Base-by-base conservation (phyloP, 2,329 filamentous ascomycete genomes). In the Penicillium italicum region DNA sequence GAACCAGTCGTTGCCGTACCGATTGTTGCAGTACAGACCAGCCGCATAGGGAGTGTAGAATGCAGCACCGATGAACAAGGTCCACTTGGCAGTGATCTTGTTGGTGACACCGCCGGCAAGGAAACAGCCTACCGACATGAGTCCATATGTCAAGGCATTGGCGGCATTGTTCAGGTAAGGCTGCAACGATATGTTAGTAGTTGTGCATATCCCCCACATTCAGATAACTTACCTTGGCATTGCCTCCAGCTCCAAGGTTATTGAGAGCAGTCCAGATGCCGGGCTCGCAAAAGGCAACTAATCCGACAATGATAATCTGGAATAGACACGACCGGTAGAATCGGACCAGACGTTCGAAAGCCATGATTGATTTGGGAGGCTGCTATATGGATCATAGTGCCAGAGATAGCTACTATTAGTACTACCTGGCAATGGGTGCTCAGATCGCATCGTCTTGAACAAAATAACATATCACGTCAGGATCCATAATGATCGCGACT, bases 101-200 rank as follows among this genome's bases (percentile, higher is more conserved):
- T 77, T 77, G 45, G 71, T 72, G 2, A 77, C 65, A 31, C 76
- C 80, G 0, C 77, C 77, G 0, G 77, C 65, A 6, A 76, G 72
- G 28, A 79, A 64, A 48, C 79, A 80, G 1, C 76, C 71, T 12
- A 80, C 62, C 10, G 73, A 74, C 77, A 80, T 75, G 24, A 80
- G 67, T 0, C 71, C 76, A 38, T 79, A 81, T 0, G 77, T 73
- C 9, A 81, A 65, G 5, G 78, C 75, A 51, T 80, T 80, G 22
- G 76, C 78, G 1, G 76, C 77, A 53, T 80, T 80, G 51, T 79
- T 76, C 0, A 82, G 72, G 45, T 74, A 80, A 1, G 79, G 79
- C 52, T 76, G 47, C 69, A 68, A 68, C 3, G 70, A 70, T 24
- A 12, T 41, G 42, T 56, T 36, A 57, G 50, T 6, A 42, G 12